A percentile compares a stretch with the other conserved stretches of the same genome.
These are phyloP conservation scores for Stephania japonica DNA, from an alignment of 164 flowering plant species.

Conservation along the genomic window DNA sequence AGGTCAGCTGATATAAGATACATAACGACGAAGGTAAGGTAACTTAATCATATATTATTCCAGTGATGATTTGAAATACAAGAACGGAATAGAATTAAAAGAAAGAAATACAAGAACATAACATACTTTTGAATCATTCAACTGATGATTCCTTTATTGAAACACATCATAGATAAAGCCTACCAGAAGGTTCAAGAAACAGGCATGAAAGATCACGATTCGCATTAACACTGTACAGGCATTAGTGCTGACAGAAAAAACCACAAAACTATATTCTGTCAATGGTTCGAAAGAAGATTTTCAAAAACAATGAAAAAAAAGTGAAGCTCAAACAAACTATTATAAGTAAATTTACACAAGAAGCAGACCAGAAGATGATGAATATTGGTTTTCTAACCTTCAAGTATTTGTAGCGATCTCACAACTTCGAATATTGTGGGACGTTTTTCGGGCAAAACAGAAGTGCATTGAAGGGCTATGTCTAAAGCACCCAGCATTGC, in stretches of 20 bases:
- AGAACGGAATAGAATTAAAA: too few species aligned
- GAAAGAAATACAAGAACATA: neutral
- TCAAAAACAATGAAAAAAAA: too few species aligned
- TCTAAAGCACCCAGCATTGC: slow-evolving; percentile 62
- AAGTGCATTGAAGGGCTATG: slow-evolving; percentile 69
- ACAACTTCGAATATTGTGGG: slow-evolving; percentile 65
- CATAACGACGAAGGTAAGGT: too few species aligned
- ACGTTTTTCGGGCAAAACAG: slow-evolving; percentile 64
- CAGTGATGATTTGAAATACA: neutral
- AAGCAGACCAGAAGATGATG: neutral
- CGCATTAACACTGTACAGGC: neutral
- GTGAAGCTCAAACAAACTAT: neutral
- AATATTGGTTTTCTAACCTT: slow-evolving; percentile 12
- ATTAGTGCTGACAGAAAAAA: neutral
- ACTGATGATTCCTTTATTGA: neutral
- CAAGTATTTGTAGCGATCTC: slow-evolving; percentile 49
- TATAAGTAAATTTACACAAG: too few species aligned
- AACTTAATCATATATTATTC: neutral
- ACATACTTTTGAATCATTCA: neutral
- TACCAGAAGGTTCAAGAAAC: too few species aligned
- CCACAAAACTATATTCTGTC: neutral
- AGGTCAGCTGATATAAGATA: too few species aligned
- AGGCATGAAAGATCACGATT: neutral
- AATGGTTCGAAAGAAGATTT: neutral
- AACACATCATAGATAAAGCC: neutral